A percentile compares a stretch with the other conserved stretches of the same genome.
Conservation (phyloP, 768 basidiomycete genomes). For the Cantharellus anzutake region DNA sequence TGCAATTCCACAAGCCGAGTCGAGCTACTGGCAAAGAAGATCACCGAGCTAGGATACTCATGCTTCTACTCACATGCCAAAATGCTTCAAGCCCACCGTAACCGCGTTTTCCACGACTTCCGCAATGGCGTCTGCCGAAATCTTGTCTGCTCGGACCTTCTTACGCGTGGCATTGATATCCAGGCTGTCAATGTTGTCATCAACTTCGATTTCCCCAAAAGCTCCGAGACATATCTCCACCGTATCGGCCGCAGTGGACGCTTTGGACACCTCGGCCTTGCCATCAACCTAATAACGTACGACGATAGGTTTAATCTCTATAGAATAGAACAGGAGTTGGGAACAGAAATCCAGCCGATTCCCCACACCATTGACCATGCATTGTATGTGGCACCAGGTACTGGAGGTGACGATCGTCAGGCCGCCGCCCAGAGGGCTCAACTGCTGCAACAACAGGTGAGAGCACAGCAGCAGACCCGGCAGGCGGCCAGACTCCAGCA, state of each 20-base stretch:
- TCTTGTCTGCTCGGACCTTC: conserved; percentile 88
- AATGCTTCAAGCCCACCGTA: conserved; percentile 97
- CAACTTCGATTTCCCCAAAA: conserved; percentile 99
- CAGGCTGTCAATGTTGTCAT: conserved; percentile 99
- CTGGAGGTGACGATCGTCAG: neutral
- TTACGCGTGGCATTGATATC: conserved; percentile 98
- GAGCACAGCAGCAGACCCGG: neutral
- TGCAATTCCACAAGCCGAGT: conserved; percentile 99
- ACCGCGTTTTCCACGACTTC: conserved; percentile 99
- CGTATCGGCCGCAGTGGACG: conserved; percentile 95
- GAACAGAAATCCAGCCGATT: conserved; percentile 94
- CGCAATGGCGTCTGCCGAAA: conserved; percentile 96
- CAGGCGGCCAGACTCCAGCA: neutral
- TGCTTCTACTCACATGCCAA: conserved; percentile 99
- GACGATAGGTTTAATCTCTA: conserved; percentile 97
- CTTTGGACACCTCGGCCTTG: conserved; percentile 91
- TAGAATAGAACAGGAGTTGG: conserved; percentile 94
- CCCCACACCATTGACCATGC: conserved; percentile 80
- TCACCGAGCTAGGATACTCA: conserved; percentile 96
- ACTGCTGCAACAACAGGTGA: conserved; percentile 1
- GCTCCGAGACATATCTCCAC: conserved; percentile 96
- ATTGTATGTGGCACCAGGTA: conserved; percentile 75
- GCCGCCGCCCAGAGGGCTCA: conserved; percentile 7
- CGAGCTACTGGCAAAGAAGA: conserved; percentile 97
- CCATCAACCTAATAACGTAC: conserved; percentile 94